Evolutionary conservation across 2,329 filamentous ascomycete species (phyloP), one percentile per base, ranked within the genome.

Genomic region (Arthroderma uncinatum): DNA sequence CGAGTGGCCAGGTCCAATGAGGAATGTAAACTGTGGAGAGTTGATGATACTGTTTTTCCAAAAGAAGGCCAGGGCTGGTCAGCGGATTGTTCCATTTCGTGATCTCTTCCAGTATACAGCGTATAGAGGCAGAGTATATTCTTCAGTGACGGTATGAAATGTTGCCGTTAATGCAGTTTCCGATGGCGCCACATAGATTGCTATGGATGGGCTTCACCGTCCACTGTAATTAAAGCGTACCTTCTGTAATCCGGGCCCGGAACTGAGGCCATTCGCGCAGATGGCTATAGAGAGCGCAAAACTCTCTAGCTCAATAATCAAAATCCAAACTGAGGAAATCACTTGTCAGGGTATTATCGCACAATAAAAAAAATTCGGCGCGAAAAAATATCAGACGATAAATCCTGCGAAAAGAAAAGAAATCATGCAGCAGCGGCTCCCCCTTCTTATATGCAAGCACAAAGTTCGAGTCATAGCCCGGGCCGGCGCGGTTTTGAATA

Each of bases 11-110:
- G 73, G 71, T 4, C 76, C 76, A 59, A 78, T 72, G 28, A 76
- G 66, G 61, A 78, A 76, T 48, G 71, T 73, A 58, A 76, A 77
- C 16, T 71, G 68, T 36, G 70, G 68, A 39, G 74, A 76, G 58
- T 70, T 68, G 44, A 74, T 66, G 58, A 75, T 75, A 58, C 73
- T 75, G 63, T 65, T 60, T 54, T 10, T 48, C 44, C 59, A 50
- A 50, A 57, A 53, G 55, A 54, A 42, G 36, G 50, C 55, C 58
- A 57, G 58, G 39, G 19, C 59, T 55, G 56, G 61, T 66, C 59
- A 67, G 65, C 60, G 58, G 53, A 30, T 30, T 44, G 23, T 23
- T 42, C 25, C 16, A 34, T 53, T 34, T 23, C 9, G 50, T 53
- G 47, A 7, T 52, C 1, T 21, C 19, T 53, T 34, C 30, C 50